Percentiles rank a stretch among this genome's conserved stretches.
phyloP scores from a whole-genome alignment of 2,329 filamentous ascomycete genomes.

The Westerdykella sp. region DNA sequence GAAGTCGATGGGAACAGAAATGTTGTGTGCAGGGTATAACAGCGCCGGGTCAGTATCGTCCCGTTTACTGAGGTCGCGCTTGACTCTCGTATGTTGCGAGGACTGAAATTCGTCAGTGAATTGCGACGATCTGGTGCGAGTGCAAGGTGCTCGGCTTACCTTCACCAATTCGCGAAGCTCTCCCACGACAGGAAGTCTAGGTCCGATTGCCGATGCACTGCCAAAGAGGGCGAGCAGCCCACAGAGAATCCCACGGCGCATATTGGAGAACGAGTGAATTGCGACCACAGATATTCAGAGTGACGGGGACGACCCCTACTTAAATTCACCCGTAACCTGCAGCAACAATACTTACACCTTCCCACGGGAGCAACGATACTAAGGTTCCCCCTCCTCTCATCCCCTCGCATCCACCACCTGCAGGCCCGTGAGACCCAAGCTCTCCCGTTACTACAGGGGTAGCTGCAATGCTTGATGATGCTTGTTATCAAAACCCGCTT shows the following conservation, averaged over 20 bases:
- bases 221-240: not conserved
- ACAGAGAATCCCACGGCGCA: not conserved
- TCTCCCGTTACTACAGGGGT: constrained; percentile 9
- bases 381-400: constrained; percentile 1
- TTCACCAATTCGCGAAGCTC: constrained; percentile 12
- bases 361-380: constrained; percentile 4
- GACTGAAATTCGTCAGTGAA: not conserved
- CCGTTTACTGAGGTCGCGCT: constrained; percentile 22
- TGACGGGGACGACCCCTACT: too few relatives aligned
- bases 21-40: constrained; percentile 46
- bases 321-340: not conserved
- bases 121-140: not conserved
- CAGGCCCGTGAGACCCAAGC: not conserved
- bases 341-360: not conserved
- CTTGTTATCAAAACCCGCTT: constrained; percentile 6
- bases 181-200: not conserved
- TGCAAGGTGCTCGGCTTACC: constrained; percentile 8
- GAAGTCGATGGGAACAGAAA: constrained; percentile 64
- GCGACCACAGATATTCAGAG: too few relatives aligned
- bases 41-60: constrained; percentile 29
- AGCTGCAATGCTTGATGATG: constrained; percentile 10
- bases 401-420: too few relatives aligned
- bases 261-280: too few relatives aligned
- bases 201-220: not conserved
- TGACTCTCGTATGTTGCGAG: constrained; percentile 1